Base-by-base conservation (phyloP, 2,329 filamentous ascomycete genomes). In the Lasiodiplodia gonubiensis region DNA sequence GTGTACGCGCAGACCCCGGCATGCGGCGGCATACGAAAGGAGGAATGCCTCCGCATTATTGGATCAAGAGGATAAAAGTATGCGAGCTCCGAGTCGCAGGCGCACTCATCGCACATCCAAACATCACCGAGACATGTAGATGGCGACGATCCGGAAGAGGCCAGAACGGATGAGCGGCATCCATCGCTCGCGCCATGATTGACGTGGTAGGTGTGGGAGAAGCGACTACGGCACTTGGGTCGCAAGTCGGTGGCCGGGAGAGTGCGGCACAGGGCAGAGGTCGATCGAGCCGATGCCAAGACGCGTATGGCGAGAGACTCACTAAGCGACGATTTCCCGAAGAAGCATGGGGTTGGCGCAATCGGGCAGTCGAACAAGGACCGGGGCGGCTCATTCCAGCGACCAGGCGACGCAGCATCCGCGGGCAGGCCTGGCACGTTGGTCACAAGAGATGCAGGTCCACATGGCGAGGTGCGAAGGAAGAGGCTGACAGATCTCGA, bases 291-390 rank as follows among this genome's bases (percentile, higher is more conserved):
- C 16, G 30, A 21, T 12, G 59, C 59, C 59, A 63, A 63, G 59
- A 37, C 18, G 25, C 25, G 7, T 16, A 18, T 35, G 25, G 51
- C 46, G 42, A 21, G 46, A 27, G 12, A n/a, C 46, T 48, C 42
- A 51, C 59, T 27, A 63, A 63, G 59, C 59, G 59, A 51, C n/a
- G 57, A n/a, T n/a, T 63, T n/a, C 59, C 59, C 46, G 25, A 63
- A 51, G 46, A 14, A 35, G 59, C 39, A 27, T 63, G n/a, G 59
- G 46, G 42, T 10, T 21, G 59, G 16, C 42, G 18, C 11, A 37
- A 63, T 51, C n/a, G 46, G 59, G 46, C 59, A 51, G 42, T 51
- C 5, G 23, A 12, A 27, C 46, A 30, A 35, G 59, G 42, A 25
- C 46, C 30, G 18, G 27, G 59, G 27, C 30, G 46, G 59, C 27